A percentile compares a stretch with the other conserved stretches of the same genome.
phyloP scores from a whole-genome alignment of 2,329 filamentous ascomycete genomes.

The Leptographium procerum region DNA sequence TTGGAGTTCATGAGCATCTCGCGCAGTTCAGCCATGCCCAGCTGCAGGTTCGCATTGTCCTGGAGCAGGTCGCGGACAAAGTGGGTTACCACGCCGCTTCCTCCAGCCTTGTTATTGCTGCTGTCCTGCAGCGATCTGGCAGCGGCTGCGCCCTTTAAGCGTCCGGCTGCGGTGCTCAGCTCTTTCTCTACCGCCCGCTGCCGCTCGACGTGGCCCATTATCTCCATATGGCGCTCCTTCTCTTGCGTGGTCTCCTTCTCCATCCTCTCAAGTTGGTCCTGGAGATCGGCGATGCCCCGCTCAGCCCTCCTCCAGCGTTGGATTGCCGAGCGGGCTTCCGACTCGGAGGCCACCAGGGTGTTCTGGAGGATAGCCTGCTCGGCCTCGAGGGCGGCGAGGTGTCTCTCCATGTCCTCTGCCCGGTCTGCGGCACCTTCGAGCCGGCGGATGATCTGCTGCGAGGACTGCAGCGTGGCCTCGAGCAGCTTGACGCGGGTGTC shows the following conservation, averaged over 20 bases:
- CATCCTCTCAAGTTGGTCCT: conserved; percentile 80
- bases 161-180: conserved; percentile 64
- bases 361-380: conserved; percentile 67
- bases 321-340: conserved; percentile 68
- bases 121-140: conserved; percentile 47
- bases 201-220: conserved; percentile 72
- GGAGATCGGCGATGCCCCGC: conserved; percentile 62
- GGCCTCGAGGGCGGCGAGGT: conserved; percentile 66
- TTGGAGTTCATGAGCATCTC: conserved; percentile 88
- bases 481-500: conserved; percentile 70
- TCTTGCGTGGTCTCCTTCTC: conserved; percentile 75
- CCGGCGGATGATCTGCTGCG: conserved; percentile 64
- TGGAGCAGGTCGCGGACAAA: conserved; percentile 93
- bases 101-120: not conserved
- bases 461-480: conserved; percentile 63
- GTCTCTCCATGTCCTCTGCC: conserved; percentile 68
- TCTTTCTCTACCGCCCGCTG: conserved; percentile 74
- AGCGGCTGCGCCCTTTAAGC: conserved; percentile 71
- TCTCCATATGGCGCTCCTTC: conserved; percentile 67
- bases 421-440: conserved; percentile 63
- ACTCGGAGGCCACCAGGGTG: conserved; percentile 53
- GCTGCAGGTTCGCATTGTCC: conserved; percentile 88
- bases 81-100: conserved; percentile 69
- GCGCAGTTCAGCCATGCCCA: conserved; percentile 80
- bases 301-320: conserved; percentile 81